phyloP scores from a whole-genome alignment of 257 asterid genomes.

The Apocynum venetum region DNA sequence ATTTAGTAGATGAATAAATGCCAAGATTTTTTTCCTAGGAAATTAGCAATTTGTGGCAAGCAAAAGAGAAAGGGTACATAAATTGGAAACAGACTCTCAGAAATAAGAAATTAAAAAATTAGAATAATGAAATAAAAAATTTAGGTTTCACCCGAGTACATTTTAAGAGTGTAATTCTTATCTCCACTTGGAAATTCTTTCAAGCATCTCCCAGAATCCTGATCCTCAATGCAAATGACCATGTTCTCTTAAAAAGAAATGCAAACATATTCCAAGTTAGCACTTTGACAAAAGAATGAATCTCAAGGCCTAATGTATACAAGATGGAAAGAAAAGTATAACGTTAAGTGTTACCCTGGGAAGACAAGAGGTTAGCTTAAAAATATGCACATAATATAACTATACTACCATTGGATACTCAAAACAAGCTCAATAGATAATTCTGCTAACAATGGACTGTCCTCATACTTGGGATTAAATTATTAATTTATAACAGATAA shows the following conservation, averaged over 20 bases:
- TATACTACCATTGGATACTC: neutral
- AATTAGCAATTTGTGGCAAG: neutral
- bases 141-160: slow-evolving; percentile 37
- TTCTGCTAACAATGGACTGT: neutral
- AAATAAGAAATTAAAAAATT: neutral
- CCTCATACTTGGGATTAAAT: neutral
- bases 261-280: slow-evolving; percentile 19
- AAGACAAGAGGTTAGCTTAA: neutral
- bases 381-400: neutral
- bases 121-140: slow-evolving; percentile 11
- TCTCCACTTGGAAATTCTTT: slow-evolving; percentile 54
- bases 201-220: slow-evolving; percentile 75
- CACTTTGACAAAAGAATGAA: slow-evolving; percentile 11
- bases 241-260: slow-evolving; percentile 66
- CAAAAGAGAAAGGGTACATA: neutral
- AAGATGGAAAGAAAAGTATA: neutral
- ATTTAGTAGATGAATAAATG: neutral
- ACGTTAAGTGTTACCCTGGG: neutral
- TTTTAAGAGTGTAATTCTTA: slow-evolving; percentile 59
- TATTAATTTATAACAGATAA: neutral
- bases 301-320: neutral
- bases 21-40: neutral
- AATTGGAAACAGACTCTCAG: neutral
- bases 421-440: neutral
- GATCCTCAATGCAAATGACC: slow-evolving; percentile 91